Evolutionary conservation across 805 yeast genomes (phyloP), one percentile per base, ranked within the genome.

Genomic region (Sporopachydermia lactativora): DNA sequence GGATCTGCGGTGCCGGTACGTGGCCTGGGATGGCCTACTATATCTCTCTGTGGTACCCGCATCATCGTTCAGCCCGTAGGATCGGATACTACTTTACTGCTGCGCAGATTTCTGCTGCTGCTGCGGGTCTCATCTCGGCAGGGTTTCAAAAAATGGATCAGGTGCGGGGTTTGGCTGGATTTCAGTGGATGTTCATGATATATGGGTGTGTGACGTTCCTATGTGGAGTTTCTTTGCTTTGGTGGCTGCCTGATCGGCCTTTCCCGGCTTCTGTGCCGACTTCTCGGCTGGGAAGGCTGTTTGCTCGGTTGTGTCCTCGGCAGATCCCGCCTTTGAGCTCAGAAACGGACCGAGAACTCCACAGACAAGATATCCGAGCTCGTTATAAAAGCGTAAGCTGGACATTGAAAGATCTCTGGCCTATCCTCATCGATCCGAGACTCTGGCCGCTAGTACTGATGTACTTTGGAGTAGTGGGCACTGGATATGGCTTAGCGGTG

Each of bases 21-120:
- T 83, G 94, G 94, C 94, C 94, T 1, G 94, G 94, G 5, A 66
- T 84, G 79, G 74, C 85, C 16, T 84, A 83, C 59, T 84, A 84
- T 52, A 66, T 84, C 36, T 73, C 88, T 0, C 61, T 83, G 50
- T 84, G 94, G 89, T 84, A 84, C 52, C 95, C 95, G 2, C 71
- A 77, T 40, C 76, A 80, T 38, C 65, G 92, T 44, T 71, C 76
- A 48, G 81, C 94, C 2, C 70, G 73, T 47, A 66, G 95, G 53
- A 80, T 84, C 46, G 95, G 95, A 2, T 84, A 80, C 60, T 84
- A 84, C 58, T 84, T 79, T 58, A 84, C 95, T 1, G 95, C 95
- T 15, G 94, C 95, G 1, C 95, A 84, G 59, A 56, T 84, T n/a
- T 76, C 88, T 37, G 88, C 94, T 1, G 76, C 94, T n/a, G 89